Percentiles rank a stretch among this genome's conserved stretches.
Evolutionary conservation across 2,329 filamentous ascomycete species (phyloP).

Genomic region (Neophaeococcomyces aloes): DNA sequence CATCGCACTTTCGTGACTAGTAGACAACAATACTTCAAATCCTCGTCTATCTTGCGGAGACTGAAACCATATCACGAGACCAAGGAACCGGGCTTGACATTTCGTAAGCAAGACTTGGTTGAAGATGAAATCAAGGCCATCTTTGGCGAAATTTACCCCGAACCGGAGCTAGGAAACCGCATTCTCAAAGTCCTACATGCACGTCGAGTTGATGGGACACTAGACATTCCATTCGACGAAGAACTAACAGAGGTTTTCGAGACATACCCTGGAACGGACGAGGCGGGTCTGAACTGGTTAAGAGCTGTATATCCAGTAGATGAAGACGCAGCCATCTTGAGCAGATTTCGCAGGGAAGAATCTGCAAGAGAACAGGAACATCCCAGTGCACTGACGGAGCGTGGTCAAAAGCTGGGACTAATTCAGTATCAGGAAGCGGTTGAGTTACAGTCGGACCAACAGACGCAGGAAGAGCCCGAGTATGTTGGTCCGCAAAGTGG

Average conservation of each 20-base stretch:
- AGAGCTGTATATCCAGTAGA: constrained; percentile 34
- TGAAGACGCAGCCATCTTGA: constrained; percentile 39
- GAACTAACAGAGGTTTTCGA: constrained; percentile 27
- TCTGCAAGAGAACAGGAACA: constrained; percentile 14
- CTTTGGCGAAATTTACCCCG: constrained; percentile 13
- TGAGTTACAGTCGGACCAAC: neutral
- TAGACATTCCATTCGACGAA: constrained; percentile 34
- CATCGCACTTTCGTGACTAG: neutral
- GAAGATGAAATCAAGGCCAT: constrained; percentile 11
- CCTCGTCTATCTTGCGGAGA: neutral
- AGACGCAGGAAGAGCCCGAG: constrained; percentile 2
- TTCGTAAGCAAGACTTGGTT: constrained; percentile 14
- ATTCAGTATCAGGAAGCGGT: constrained; percentile 27
- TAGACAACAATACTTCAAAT: neutral
- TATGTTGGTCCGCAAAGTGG: constrained; percentile 29
- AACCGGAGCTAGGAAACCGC: constrained; percentile 15
- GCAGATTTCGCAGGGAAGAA: constrained; percentile 28
- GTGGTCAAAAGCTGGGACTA: constrained; percentile 32
- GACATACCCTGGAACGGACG: constrained; percentile 23
- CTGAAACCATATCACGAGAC: constrained; percentile 1
- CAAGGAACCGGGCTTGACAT: constrained; percentile 17
- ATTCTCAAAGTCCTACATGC: constrained; percentile 31
- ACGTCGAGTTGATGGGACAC: constrained; percentile 35
- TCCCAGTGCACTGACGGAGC: constrained; percentile 21
- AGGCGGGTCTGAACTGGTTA: constrained; percentile 32